Evolutionary conservation across 139 green algal species (phyloP), one percentile per base, ranked within the genome.

Genomic region (Volvox africanus): DNA sequence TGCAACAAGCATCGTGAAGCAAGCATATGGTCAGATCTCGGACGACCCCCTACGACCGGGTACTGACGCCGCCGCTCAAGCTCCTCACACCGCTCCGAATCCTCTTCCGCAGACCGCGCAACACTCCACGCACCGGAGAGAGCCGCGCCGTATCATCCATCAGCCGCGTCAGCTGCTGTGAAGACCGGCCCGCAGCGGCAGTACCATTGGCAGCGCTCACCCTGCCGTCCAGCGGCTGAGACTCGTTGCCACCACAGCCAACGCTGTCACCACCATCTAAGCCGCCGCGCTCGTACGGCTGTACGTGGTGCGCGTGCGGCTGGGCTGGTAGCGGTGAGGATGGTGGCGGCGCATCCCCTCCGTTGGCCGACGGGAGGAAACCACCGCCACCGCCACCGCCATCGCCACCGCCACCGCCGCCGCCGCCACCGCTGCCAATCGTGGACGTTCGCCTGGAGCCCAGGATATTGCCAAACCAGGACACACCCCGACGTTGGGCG

Each of bases 141-240:
- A 86, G 50, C 50, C 80, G 19, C 50, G 80, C 80, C 16, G 80
- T 86, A 55, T 86, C 80, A 30, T 86, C 80, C 80, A 86, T 44
- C 14, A 71, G 18, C 20, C 24, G 37, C 37, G 37, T 20, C 18
- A 84, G 37, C 37, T 33, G 36, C 78, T 65, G 36, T 17, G 78
- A 84, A 13, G 78, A 84, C 36, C 78, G 36, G 22, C 37, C 78
- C 37, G 78, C 78, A 33, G 11, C 76, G 30, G 18, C 76, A 36
- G 32, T 32, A 19, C 30, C 76, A 36, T 2, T 61, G 76, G 32
- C 76, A 36, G 76, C 76, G 33, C 76, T 82, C 76, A 61, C 1
- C 76, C 76, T 20, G 76, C 33, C 76, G 32, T 55, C 28, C 18
- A 14, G 76, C 21, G 13, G 33, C 32, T n/a, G 19, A 61, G 50